A percentile compares a stretch with the other conserved stretches of the same genome.
Conservation (phyloP, 805 yeast genomes). For the Dipodascopsis tothii region DNA sequence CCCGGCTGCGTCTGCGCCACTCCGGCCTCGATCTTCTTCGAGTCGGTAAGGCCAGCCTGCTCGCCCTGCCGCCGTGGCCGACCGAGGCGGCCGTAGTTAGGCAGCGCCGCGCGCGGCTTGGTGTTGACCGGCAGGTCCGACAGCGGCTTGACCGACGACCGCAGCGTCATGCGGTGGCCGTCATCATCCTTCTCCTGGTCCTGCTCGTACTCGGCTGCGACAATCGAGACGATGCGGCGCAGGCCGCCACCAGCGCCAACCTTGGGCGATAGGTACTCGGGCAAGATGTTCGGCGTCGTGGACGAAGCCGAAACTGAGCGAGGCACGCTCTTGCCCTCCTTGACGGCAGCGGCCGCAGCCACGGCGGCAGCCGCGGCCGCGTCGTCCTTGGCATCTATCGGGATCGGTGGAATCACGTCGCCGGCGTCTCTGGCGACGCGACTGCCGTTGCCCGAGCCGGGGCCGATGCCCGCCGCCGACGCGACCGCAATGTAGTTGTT, state of each 20-base stretch:
- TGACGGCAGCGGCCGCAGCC: too few species aligned
- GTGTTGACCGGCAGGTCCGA: constrained; percentile 10
- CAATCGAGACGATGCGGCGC: constrained; percentile 10
- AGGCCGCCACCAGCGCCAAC: constrained; percentile 9
- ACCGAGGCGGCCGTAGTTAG: constrained; percentile 12
- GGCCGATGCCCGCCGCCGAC: constrained; percentile 22
- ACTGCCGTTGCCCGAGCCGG: constrained; percentile 10
- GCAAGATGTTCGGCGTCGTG: constrained; percentile 9
- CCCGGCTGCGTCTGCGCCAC: too few species aligned
- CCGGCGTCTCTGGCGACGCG: constrained; percentile 10
- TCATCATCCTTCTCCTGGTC: neutral
- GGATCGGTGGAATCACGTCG: constrained; percentile 11
- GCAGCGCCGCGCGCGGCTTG: constrained; percentile 1
- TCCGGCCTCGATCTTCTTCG: neutral
- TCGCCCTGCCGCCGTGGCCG: constrained; percentile 14
- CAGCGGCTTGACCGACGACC: constrained; percentile 13
- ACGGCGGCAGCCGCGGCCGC: too few species aligned
- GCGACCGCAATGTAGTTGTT: constrained; percentile 14
- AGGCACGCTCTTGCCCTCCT: neutral
- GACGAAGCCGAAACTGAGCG: neutral
- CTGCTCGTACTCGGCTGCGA: constrained; percentile 6
- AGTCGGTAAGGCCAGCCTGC: neutral
- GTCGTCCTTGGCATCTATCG: neutral
- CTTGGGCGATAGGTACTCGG: constrained; percentile 18
- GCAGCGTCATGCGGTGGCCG: constrained; percentile 2